A percentile compares a stretch with the other conserved stretches of the same genome.
phyloP scores from a whole-genome alignment of 441 rosid genomes.

The Syzygium syzygioides region DNA sequence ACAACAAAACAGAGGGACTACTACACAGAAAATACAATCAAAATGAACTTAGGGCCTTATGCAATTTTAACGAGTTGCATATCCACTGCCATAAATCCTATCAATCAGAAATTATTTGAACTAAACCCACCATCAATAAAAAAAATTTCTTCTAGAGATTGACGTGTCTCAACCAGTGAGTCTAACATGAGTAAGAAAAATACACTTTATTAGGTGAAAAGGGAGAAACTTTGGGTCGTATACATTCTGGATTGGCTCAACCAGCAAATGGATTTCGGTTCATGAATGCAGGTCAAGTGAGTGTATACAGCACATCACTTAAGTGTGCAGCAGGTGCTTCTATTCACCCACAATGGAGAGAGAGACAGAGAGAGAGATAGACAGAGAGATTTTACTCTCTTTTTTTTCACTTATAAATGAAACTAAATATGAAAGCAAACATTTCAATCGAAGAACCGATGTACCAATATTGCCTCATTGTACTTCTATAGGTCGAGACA shows the following conservation, averaged over 20 bases:
- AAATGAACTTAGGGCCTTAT: background rate
- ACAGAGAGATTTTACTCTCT: background rate
- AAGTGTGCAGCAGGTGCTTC: background rate
- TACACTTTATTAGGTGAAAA: background rate
- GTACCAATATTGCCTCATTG: background rate
- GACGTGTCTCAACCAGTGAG: background rate
- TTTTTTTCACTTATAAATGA: background rate
- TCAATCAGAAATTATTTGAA: background rate
- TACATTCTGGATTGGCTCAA: background rate
- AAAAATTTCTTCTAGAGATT: background rate
- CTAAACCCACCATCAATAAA: background rate
- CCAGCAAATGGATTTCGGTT: background rate
- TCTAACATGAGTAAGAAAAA: background rate
- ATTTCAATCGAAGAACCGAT: background rate
- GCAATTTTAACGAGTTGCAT: background rate
- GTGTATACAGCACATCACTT: background rate
- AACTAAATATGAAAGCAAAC: background rate
- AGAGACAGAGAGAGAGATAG: background rate
- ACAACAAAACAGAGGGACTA: background rate
- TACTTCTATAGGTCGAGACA: background rate
- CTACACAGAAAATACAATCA: background rate
- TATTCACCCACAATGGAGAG: background rate
- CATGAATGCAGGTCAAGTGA: background rate
- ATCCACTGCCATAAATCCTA: background rate
- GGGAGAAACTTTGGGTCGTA: background rate